Percentiles rank a stretch among this genome's conserved stretches.
Evolutionary conservation across 2,329 filamentous ascomycete genomes (phyloP).

Genomic region (Ophiocordyceps camponoti-rufipedis): DNA sequence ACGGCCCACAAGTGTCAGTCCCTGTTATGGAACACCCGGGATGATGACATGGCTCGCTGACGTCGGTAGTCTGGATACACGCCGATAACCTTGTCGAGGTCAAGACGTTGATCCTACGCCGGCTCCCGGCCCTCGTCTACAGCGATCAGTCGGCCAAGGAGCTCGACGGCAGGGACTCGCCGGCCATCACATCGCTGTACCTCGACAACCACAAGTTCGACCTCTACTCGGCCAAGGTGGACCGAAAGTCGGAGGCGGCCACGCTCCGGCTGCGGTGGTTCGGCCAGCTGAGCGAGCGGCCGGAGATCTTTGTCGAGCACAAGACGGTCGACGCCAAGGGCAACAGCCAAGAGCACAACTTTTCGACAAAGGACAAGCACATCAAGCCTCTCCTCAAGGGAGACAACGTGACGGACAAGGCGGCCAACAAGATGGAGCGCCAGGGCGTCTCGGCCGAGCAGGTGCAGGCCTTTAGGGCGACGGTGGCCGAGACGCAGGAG

Average conservation of each 20-base stretch:
- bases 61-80: conserved; percentile 67
- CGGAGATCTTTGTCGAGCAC: conserved; percentile 74
- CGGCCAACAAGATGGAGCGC: conserved; percentile 68
- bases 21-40: no score
- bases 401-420: conserved; percentile 85
- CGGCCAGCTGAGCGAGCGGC: conserved; percentile 59
- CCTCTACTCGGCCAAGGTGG: conserved; percentile 73
- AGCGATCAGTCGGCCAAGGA: conserved; percentile 75
- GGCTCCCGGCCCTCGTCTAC: conserved; percentile 80
- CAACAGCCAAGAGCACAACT: conserved; percentile 58
- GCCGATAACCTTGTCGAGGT: conserved; percentile 90
- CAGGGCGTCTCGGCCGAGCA: conserved; percentile 48
- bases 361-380: conserved; percentile 88
- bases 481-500: conserved; percentile 58
- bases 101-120: conserved; percentile 85
- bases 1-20: conserved; percentile 68
- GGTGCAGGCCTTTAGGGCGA: conserved; percentile 50
- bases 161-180: conserved; percentile 64
- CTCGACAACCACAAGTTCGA: conserved; percentile 80
- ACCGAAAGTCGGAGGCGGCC: conserved; percentile 53
- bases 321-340: conserved; percentile 68
- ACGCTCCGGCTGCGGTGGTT: conserved; percentile 86
- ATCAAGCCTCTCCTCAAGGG: conserved; percentile 72
- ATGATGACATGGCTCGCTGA: no score
- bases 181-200: conserved; percentile 87